phyloP scores from a whole-genome alignment of 352 stramenopile genomes.

The Thalassiosira mediterranea region DNA sequence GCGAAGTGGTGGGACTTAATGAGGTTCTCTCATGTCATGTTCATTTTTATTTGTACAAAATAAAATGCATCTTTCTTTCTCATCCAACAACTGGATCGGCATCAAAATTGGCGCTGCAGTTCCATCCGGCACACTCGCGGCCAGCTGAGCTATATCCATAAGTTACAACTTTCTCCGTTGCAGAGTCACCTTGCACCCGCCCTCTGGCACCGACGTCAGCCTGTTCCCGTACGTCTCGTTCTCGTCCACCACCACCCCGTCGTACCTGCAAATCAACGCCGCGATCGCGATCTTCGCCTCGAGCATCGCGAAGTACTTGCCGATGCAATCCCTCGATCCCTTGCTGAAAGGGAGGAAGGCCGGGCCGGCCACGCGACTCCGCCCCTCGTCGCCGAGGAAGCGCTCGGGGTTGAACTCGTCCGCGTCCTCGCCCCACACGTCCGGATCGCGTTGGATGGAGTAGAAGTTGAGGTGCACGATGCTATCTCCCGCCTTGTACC shows the following conservation, averaged over 20 bases:
- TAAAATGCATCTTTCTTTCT: too few species aligned
- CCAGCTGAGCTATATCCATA: too few species aligned
- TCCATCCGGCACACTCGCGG: too few species aligned
- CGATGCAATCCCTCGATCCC: constrained; percentile 69
- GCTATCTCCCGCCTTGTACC: constrained; percentile 20
- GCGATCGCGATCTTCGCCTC: constrained; percentile 59
- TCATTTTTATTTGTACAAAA: too few species aligned
- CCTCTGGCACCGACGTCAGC: constrained; percentile 30
- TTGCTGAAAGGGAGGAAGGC: constrained; percentile 76
- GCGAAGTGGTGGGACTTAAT: too few species aligned
- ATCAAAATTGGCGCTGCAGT: too few species aligned
- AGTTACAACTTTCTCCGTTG: constrained; percentile 16
- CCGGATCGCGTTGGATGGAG: constrained; percentile 58
- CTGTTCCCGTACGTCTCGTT: constrained; percentile 28
- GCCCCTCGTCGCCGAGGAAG: constrained; percentile 44
- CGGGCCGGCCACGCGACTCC: constrained; percentile 20
- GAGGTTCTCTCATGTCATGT: too few species aligned
- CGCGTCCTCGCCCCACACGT: constrained; percentile 63
- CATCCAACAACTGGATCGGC: too few species aligned
- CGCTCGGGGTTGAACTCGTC: constrained; percentile 63
- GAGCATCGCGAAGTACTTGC: constrained; percentile 68
- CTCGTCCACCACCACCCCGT: constrained; percentile 26
- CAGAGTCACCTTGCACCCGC: constrained; percentile 31
- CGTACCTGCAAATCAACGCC: constrained; percentile 48
- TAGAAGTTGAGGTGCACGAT: constrained; percentile 50